phyloP scores from a whole-genome alignment of 768 basidiomycete species.

The Dioszegia crocea region DNA sequence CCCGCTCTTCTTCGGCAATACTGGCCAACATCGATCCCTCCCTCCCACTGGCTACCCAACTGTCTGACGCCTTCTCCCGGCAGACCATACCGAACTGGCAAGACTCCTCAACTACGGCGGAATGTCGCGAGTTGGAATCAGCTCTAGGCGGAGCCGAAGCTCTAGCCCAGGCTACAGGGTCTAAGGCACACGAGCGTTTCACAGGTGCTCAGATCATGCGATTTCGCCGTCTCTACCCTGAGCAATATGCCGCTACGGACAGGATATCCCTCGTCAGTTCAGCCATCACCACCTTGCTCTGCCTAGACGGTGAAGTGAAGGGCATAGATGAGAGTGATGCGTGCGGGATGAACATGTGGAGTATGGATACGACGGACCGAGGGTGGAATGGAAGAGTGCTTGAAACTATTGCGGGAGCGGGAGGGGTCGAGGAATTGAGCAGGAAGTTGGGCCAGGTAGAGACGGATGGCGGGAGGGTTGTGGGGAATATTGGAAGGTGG shows the following conservation, averaged over 20 bases:
- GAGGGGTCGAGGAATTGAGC: constrained; percentile 61
- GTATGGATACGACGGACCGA: constrained; percentile 61
- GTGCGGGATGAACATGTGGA: constrained; percentile 86
- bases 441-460: constrained; percentile 72
- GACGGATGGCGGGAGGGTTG: constrained; percentile 63
- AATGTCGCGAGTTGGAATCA: constrained; percentile 66
- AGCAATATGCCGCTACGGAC: constrained; percentile 57
- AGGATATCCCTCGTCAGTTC: constrained; percentile 77
- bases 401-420: constrained; percentile 59
- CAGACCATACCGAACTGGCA: constrained; percentile 80
- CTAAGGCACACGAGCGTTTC: constrained; percentile 80
- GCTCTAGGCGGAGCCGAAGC: constrained; percentile 66
- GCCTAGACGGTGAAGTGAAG: constrained; percentile 62
- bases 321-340: constrained; percentile 84
- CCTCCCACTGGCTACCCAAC: constrained; percentile 59
- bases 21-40: constrained; percentile 59
- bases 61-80: constrained; percentile 66
- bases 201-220: constrained; percentile 79
- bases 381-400: constrained; percentile 67
- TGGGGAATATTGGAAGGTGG: constrained; percentile 65
- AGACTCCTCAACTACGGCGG: constrained; percentile 74
- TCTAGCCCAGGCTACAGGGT: constrained; percentile 72
- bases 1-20: constrained; percentile 55
- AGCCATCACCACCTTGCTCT: constrained; percentile 75
- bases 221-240: constrained; percentile 52